These are phyloP conservation scores for Xylaria telfairii DNA, from an alignment of 495 filamentous ascomycete genomes.

Conservation along the genomic window DNA sequence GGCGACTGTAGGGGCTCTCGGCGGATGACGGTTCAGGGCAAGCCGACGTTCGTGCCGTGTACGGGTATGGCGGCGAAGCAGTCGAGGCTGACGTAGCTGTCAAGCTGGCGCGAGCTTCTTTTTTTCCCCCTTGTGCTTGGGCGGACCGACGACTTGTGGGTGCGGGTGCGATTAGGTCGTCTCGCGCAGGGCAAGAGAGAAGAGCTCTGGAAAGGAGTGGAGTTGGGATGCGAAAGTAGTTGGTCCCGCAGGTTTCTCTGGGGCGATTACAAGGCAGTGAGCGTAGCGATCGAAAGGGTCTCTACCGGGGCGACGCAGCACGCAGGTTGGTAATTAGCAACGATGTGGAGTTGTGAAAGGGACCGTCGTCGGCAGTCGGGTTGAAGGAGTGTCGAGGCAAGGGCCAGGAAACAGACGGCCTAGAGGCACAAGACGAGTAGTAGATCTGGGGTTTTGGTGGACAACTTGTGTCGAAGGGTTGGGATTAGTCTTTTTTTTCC, in stretches of 20 bases:
- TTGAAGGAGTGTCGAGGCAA: slow-evolving; percentile 29
- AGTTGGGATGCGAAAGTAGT: slow-evolving; percentile 26
- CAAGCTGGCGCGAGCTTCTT: slow-evolving; percentile 19
- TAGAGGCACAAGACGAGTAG: background rate
- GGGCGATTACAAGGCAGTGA: slow-evolving; percentile 30
- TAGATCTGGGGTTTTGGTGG: slow-evolving; percentile 10
- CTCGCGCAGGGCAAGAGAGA: slow-evolving; percentile 22
- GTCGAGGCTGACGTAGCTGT: slow-evolving; percentile 15
- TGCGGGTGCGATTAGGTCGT: slow-evolving; percentile 26
- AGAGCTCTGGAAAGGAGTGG: slow-evolving; percentile 21
- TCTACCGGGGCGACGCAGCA: slow-evolving; percentile 22
- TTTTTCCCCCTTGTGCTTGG: slow-evolving; percentile 5
- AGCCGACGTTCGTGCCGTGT: slow-evolving; percentile 11
- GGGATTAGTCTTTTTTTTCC: slow-evolving; percentile 27
- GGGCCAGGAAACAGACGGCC: slow-evolving; percentile 12
- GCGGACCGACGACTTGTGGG: slow-evolving; percentile 11
- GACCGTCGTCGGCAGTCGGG: slow-evolving; percentile 21
- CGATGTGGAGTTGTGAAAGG: slow-evolving; percentile 14
- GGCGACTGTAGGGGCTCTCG: slow-evolving; percentile 37
- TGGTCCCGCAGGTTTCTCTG: slow-evolving; percentile 24
- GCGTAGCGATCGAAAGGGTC: slow-evolving; percentile 21
- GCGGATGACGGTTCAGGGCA: slow-evolving; percentile 39
- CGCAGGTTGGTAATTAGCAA: slow-evolving; percentile 11
- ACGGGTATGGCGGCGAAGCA: slow-evolving; percentile 10
- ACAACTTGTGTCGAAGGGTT: slow-evolving; percentile 1